Evolutionary conservation across 2,329 filamentous ascomycete species (phyloP).

Genomic region (Myriangium duriaei): DNA sequence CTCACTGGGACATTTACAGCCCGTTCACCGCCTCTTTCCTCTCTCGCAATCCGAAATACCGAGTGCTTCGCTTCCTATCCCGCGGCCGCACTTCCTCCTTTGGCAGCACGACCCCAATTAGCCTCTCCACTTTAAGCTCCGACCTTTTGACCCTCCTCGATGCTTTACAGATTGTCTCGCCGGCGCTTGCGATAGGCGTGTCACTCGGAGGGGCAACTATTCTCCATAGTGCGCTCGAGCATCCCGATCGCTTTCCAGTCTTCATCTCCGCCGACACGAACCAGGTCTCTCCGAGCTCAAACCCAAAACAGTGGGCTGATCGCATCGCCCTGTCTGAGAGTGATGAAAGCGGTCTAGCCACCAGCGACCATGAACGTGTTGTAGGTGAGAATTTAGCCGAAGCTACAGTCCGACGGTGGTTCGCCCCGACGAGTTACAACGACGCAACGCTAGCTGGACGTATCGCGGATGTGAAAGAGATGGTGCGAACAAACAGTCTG

Average conservation of each 20-base stretch:
- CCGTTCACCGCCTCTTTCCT: constrained; percentile 52
- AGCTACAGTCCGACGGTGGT: constrained; percentile 65
- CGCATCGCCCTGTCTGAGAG: constrained; percentile 57
- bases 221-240: constrained; percentile 56
- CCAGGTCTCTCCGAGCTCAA: constrained; percentile 55
- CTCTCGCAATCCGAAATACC: constrained; percentile 45
- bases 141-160: constrained; percentile 57
- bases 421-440: constrained; percentile 49
- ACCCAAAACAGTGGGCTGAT: constrained; percentile 68
- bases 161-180: constrained; percentile 54
- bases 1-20: constrained; percentile 72
- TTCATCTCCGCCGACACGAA: constrained; percentile 75
- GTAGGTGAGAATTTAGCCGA: constrained; percentile 53
- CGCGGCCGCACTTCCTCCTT: constrained; percentile 49
- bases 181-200: constrained; percentile 60
- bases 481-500: constrained; percentile 58
- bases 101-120: constrained; percentile 29
- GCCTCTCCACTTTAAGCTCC: constrained; percentile 52
- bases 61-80: constrained; percentile 64
- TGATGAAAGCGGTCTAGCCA: constrained; percentile 23
- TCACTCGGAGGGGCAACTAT: constrained; percentile 71
- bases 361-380: constrained; percentile 33
- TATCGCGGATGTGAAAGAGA: constrained; percentile 49
- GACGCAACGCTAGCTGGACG: constrained; percentile 33
- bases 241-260: constrained; percentile 45